Base-by-base conservation (phyloP, 306 rosid species). In the Fragaria ananassa region DNA sequence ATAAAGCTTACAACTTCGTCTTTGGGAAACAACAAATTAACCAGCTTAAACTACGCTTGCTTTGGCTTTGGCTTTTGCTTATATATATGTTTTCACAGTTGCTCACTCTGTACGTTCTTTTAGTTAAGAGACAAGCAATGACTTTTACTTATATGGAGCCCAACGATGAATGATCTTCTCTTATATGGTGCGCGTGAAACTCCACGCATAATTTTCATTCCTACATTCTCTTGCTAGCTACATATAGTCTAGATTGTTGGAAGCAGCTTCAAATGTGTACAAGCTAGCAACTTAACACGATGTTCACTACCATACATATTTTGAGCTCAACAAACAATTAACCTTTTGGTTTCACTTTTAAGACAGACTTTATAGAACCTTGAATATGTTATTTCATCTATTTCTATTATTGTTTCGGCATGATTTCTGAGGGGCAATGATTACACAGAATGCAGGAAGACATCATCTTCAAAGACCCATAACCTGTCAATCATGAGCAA, bases 1-100 rank as follows among this genome's bases (percentile, higher is more conserved):
- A 89, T 83, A 86, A 91, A 83, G 89, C 89, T 88, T 82, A 78
- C 92, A 88, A 63, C 81, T 86, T 82, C 71, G 56, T 82, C 89
- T 83, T 85, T 82, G 90, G 89, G 84, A 89, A 84, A 25, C 79
- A 47, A 88, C 67, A 85, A 87, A 80, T 80, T 77, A 81, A 81
- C 70, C 82, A 83, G 88, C 95, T 87, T 88, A 89, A 89, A 83
- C 83, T 82, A 21, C 81, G 85, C 89, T 86, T 79, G 3, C 39
- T 74, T 82, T 37, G 65, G 78, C 80, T 80, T 54, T 25, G 6
- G 54, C 39, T 70, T 0, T n/a, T n/a, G n/a, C n/a, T n/a, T 53
- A 42, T 74, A 65, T 61, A 64, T 75, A 44, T 41, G 44, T 78
- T 18, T 63, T 83, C 71, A 46, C 76, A 77, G 25, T 44, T 51